These are phyloP conservation scores for Aspergillus chevalieri DNA, from an alignment of 2,329 filamentous ascomycete genomes.

Conservation along the genomic window DNA sequence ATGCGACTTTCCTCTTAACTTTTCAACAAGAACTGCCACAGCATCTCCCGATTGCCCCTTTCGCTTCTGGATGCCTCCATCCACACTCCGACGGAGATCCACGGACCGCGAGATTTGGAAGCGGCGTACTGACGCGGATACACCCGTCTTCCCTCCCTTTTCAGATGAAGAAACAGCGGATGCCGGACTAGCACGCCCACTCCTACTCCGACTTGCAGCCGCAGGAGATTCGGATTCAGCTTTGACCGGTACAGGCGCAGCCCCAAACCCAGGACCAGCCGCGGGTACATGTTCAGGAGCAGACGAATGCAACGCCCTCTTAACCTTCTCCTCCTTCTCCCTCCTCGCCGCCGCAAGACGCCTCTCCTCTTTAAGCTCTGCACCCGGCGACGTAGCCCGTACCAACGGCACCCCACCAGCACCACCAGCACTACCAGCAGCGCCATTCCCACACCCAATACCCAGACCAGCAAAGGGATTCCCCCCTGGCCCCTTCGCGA, in stretches of 20 bases:
- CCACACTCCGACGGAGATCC: constrained; percentile 20
- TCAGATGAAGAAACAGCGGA: background rate
- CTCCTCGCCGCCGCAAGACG: constrained; percentile 21
- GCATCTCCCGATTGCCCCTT: constrained; percentile 18
- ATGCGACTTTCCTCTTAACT: constrained; percentile 27
- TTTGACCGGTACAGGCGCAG: too few species aligned
- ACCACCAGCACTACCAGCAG: background rate
- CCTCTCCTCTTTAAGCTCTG: constrained; percentile 33
- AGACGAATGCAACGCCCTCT: constrained; percentile 18
- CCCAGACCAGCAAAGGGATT: constrained; percentile 7
- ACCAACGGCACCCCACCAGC: constrained; percentile 32
- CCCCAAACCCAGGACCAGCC: background rate
- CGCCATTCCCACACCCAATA: constrained; percentile 1
- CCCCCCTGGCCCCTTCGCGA: constrained; percentile 9
- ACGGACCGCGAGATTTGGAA: constrained; percentile 35
- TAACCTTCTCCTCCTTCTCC: constrained; percentile 25
- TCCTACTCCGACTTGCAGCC: background rate
- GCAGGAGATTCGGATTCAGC: too few species aligned
- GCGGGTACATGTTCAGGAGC: background rate
- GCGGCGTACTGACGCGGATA: constrained; percentile 24
- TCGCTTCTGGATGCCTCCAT: constrained; percentile 32
- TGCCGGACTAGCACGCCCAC: constrained; percentile 7
- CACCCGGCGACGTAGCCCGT: constrained; percentile 37
- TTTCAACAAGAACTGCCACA: constrained; percentile 37
- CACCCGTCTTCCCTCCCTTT: background rate